A percentile compares a stretch with the other conserved stretches of the same genome.
Conservation (phyloP, 2,329 filamentous ascomycete genomes). For the Neonectria ditissima region DNA sequence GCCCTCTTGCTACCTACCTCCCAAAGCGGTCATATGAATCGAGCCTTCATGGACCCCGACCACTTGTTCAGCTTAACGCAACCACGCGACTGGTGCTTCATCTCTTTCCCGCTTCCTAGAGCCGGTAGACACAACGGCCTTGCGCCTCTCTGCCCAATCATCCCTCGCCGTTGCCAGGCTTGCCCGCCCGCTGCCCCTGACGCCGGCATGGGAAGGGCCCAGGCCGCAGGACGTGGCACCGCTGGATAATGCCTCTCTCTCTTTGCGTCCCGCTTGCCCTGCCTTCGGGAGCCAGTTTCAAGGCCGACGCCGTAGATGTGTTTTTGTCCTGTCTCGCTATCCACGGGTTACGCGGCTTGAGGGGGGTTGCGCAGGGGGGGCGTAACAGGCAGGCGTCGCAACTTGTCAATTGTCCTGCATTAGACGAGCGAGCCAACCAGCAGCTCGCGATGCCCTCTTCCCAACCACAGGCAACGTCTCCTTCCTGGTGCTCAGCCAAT, state of each 20-base stretch:
- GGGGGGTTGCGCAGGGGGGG: neutral
- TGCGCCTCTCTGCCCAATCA: slow-evolving; percentile 16
- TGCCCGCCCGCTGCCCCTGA: slow-evolving; percentile 15
- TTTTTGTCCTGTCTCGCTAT: neutral
- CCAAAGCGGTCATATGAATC: slow-evolving; percentile 39
- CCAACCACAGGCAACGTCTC: neutral
- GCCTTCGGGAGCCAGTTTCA: neutral
- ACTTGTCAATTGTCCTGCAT: slow-evolving; percentile 7
- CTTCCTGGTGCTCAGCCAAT: neutral
- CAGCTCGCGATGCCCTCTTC: neutral
- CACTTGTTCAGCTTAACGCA: slow-evolving; percentile 25
- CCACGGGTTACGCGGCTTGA: slow-evolving; percentile 4
- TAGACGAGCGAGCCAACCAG: slow-evolving; percentile 12
- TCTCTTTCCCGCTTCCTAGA: slow-evolving; percentile 12
- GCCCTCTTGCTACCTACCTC: slow-evolving; percentile 8
- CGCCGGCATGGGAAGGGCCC: slow-evolving; percentile 9
- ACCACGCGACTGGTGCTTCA: neutral
- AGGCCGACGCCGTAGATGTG: neutral
- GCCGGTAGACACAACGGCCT: neutral
- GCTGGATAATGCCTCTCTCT: slow-evolving; percentile 7
- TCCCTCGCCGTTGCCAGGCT: slow-evolving; percentile 16
- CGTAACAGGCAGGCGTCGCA: neutral
- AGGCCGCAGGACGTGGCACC: slow-evolving; percentile 20
- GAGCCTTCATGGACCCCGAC: slow-evolving; percentile 31
- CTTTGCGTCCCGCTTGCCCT: neutral